Conservation (phyloP, 495 filamentous ascomycete species). For the Penicillium malachiteum region DNA sequence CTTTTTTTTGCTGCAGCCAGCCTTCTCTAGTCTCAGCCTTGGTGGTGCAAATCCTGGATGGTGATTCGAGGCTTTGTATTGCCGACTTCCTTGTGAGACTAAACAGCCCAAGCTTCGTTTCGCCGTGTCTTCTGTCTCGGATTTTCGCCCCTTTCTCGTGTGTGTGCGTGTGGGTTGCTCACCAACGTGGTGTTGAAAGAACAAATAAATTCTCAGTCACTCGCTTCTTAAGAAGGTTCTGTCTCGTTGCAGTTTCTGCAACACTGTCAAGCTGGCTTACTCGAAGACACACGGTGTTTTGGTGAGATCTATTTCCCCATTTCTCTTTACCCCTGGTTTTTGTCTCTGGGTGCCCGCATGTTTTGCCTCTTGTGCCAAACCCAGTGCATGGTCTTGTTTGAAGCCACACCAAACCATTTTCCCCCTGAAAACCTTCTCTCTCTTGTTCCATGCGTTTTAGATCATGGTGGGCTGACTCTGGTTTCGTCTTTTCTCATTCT, state of each 20-base stretch:
- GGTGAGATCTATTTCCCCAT: constrained; percentile 39
- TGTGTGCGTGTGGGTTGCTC: constrained; percentile 16
- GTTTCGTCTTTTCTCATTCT: constrained; percentile 5
- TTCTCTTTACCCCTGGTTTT: constrained; percentile 10
- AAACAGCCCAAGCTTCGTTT: constrained; percentile 35
- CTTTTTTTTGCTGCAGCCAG: constrained; percentile 36
- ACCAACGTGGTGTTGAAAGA: constrained; percentile 37
- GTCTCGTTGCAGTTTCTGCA: constrained; percentile 50
- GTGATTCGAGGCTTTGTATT: constrained; percentile 38
- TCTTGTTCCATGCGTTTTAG: constrained; percentile 9
- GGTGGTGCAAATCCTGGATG: constrained; percentile 29
- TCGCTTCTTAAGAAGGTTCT: constrained; percentile 46
- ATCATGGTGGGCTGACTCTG: constrained; percentile 23
- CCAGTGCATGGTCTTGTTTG: constrained; percentile 22
- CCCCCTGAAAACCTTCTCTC: not conserved
- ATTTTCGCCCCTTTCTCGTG: constrained; percentile 25
- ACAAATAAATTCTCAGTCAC: constrained; percentile 48
- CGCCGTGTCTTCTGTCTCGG: constrained; percentile 49
- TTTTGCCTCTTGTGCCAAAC: constrained; percentile 19
- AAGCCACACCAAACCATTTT: constrained; percentile 5
- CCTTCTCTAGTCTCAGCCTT: constrained; percentile 33
- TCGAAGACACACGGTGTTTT: constrained; percentile 51
- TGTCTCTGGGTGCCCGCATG: constrained; percentile 24
- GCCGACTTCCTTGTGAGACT: constrained; percentile 30
- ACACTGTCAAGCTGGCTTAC: constrained; percentile 56